Percentiles rank a stretch among this genome's conserved stretches.
These are phyloP conservation scores for Pichia sp. DNA, from an alignment of 1,139 yeast species.

Conservation along the genomic window DNA sequence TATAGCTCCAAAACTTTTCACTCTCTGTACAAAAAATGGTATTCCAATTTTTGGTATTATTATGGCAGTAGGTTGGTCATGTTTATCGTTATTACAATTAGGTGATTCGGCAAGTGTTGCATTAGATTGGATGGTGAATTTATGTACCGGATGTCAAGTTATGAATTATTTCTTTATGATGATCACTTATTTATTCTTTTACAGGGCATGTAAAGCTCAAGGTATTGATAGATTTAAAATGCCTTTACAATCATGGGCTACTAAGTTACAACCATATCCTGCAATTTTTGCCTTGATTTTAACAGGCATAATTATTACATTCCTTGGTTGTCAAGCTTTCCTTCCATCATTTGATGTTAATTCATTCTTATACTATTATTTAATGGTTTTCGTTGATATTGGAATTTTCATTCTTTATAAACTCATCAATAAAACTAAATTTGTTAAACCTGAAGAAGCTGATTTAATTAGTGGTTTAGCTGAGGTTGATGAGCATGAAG, in stretches of 20 bases:
- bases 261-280: constrained; percentile 36
- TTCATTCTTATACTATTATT: constrained; percentile 39
- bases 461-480: constrained; percentile 33
- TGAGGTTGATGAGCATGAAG: constrained; percentile 24
- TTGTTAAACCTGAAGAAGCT: constrained; percentile 38
- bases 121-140: constrained; percentile 42
- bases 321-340: constrained; percentile 38
- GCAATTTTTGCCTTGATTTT: constrained; percentile 33
- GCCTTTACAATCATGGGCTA: constrained; percentile 37
- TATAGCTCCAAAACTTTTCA: constrained; percentile 32
- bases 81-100: constrained; percentile 35
- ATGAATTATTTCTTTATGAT: constrained; percentile 43
- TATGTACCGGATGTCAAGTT: constrained; percentile 46
- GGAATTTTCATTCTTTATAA: constrained; percentile 35
- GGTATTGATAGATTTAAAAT: constrained; percentile 32
- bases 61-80: constrained; percentile 32
- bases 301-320: constrained; percentile 32
- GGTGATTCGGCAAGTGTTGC: constrained; percentile 37
- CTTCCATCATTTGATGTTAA: constrained; percentile 39
- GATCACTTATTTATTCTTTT: constrained; percentile 41
- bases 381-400: constrained; percentile 36
- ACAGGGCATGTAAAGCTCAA: constrained; percentile 39
- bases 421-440: constrained; percentile 37
- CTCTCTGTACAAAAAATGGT: constrained; percentile 30
- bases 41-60: constrained; percentile 29